phyloP scores from a whole-genome alignment of 2,329 filamentous ascomycete genomes.

The Blastomyces gilchristii region DNA sequence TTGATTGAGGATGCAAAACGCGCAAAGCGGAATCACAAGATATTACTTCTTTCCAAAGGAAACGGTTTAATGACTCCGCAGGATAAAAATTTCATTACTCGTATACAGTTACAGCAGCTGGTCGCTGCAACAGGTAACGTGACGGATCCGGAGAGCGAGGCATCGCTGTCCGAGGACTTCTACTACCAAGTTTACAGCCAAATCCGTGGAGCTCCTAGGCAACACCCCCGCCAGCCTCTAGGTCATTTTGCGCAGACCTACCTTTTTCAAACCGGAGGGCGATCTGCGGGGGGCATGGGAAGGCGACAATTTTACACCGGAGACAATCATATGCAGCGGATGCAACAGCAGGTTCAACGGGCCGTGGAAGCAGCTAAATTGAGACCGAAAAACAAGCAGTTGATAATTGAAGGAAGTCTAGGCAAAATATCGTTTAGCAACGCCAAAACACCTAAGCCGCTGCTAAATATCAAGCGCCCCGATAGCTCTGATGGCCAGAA shows the following conservation, averaged over 20 bases:
- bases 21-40: conserved; percentile 97
- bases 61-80: conserved; percentile 98
- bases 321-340: conserved; percentile 95
- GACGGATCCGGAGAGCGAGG: conserved; percentile 67
- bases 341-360: conserved; percentile 97
- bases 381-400: conserved; percentile 93
- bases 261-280: conserved; percentile 83
- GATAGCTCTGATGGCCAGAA: conserved; percentile 55
- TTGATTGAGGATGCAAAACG: conserved; percentile 86
- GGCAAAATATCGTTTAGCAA: conserved; percentile 99
- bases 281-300: conserved; percentile 55
- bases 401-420: conserved; percentile 90
- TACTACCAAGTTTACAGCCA: conserved; percentile 98
- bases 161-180: conserved; percentile 81
- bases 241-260: conserved; percentile 98
- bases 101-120: conserved; percentile 93
- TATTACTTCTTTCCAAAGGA: conserved; percentile 81
- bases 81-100: conserved; percentile 98
- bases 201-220: conserved; percentile 78
- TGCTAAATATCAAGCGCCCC: conserved; percentile 87
- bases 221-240: conserved; percentile 83
- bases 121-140: conserved; percentile 85
- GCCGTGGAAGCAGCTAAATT: conserved; percentile 96
- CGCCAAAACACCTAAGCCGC: conserved; percentile 87
- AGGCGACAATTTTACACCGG: conserved; percentile 69